Base-by-base conservation (phyloP, 2,329 filamentous ascomycete genomes). In the Trichoderma hamatum region DNA sequence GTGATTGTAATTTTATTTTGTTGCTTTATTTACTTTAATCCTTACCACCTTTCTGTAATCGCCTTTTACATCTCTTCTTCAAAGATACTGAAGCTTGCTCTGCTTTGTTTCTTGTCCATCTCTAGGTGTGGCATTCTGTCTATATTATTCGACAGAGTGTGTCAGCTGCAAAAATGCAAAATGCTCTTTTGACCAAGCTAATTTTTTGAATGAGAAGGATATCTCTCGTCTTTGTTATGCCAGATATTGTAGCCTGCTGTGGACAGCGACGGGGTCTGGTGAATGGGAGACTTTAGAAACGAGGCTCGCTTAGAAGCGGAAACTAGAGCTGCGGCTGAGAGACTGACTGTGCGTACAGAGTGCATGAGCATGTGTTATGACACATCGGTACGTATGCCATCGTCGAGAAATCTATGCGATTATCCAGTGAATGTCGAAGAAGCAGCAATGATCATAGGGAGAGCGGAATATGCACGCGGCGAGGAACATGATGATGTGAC, bases 401-500 rank as follows among this genome's bases (percentile, higher is more conserved):
- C 3, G 3, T n/a, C n/a, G n/a, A n/a, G n/a, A n/a, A n/a, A n/a
- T n/a, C n/a, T n/a, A n/a, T n/a, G n/a, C n/a, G n/a, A n/a, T n/a
- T n/a, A 55, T 30, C 26, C 7, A 19, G 6, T 3, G 36, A 39
- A 36, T 16, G 51, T 32, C 6, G 43, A 26, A 5, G 34, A 51
- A 39, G 21, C 59, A 19, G 11, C 16, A 7, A 30, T 14, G 26
- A 39, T 3, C 21, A 26, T 13, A 32, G 24, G 2, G n/a, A 3
- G 16, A n/a, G 43, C 30, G 32, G 34, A 14, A 54, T 16, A 59
- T 24, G 28, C 26, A 49, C n/a, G 28, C 21, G 34, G 39, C n/a
- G 52, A 67, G n/a, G 14, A 52, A 60, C 60, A 32, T 10, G 7
- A 13, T 51, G n/a, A 61, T 30, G 65, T 68, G 56, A 56, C 65